Base-by-base conservation (phyloP, 768 basidiomycete genomes). In the Mycena filopes region DNA sequence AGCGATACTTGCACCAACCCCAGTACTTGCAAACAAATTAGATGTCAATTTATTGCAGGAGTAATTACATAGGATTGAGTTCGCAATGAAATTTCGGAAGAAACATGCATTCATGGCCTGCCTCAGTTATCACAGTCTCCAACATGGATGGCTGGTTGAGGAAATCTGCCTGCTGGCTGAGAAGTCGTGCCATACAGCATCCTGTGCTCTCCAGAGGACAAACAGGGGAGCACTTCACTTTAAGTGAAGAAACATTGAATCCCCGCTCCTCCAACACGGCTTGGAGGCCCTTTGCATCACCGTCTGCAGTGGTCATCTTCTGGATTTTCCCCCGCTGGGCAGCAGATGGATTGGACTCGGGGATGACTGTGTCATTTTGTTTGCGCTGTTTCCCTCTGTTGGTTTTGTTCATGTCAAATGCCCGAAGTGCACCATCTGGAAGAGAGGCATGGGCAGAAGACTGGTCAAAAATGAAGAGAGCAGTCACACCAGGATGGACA, bases 341-440 rank as follows among this genome's bases (percentile, higher is more conserved):
- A 45, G 51, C 54, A 23, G 72, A 56, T 26, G 68, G 70, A 63
- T 71, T 71, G 25, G 65, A 54, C 26, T 56, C 21, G 8, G 66
- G 71, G 54, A 72, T 70, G 13, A 58, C 50, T 11, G 64, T 72
- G 15, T 58, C 54, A 58, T 71, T 62, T 57, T 71, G 67, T 7
- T 20, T 23, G n/a, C 60, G 20, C 45, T 72, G 71, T 42, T 60
- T 55, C 29, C 70, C 64, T 21, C 70, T 63, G 41, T 61, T 70
- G 23, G 65, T 62, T 45, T 71, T 65, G 58, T 71, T 72, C 70
- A 71, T 71, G 36, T 72, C 61, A 43, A 71, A 71, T 25, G 63
- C 64, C 29, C 71, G 70, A 23, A 71, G 63, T 26, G 69, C 66
- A 57, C 67, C 71, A 50, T 54, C 31, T 12, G 68, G 56, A 21